Percentiles rank a stretch among this genome's conserved stretches.
phyloP scores from a whole-genome alignment of 2,329 filamentous ascomycete genomes.

The Triangularia verruculosa region DNA sequence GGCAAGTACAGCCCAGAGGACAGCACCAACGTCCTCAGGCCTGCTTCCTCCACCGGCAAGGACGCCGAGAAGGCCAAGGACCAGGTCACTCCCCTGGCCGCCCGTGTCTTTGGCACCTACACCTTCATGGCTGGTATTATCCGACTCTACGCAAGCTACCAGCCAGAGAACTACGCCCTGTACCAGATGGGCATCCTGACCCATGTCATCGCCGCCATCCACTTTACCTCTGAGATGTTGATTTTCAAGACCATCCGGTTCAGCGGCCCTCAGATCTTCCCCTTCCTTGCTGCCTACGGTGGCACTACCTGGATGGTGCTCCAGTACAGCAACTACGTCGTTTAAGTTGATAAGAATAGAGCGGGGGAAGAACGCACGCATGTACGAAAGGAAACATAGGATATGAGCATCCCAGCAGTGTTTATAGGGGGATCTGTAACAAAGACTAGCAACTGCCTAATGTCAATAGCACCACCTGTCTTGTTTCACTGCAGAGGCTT shows the following conservation, averaged over 20 bases:
- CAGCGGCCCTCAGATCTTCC: conserved; percentile 54
- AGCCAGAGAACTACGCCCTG: conserved; percentile 67
- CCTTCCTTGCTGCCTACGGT: conserved; percentile 45
- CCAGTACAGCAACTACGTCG: conserved; percentile 70
- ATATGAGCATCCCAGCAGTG: not conserved
- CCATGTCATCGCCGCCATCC: conserved; percentile 71
- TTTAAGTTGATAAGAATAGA: conserved; percentile 29
- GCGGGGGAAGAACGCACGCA: not conserved
- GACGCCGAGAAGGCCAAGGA: conserved; percentile 47
- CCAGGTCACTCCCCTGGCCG: conserved; percentile 71
- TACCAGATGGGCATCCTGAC: conserved; percentile 83
- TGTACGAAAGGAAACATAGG: not conserved
- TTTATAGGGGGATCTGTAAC: not conserved
- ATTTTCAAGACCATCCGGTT: conserved; percentile 73
- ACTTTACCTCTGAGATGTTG: conserved; percentile 79
- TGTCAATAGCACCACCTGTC: conserved; percentile 14
- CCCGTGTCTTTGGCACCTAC: conserved; percentile 84
- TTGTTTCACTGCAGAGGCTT: conserved; percentile 47
- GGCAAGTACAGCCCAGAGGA: conserved; percentile 49
- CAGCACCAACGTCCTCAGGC: conserved; percentile 50
- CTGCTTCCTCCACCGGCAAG: conserved; percentile 42
- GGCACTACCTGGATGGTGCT: conserved; percentile 59
- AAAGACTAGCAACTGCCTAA: conserved; percentile 6
- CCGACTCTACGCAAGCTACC: conserved; percentile 79
- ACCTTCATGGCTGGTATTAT: conserved; percentile 75